Evolutionary conservation across 2,329 filamentous ascomycete species (phyloP), one percentile per base, ranked within the genome.

Genomic region (Claviceps quebecensis): DNA sequence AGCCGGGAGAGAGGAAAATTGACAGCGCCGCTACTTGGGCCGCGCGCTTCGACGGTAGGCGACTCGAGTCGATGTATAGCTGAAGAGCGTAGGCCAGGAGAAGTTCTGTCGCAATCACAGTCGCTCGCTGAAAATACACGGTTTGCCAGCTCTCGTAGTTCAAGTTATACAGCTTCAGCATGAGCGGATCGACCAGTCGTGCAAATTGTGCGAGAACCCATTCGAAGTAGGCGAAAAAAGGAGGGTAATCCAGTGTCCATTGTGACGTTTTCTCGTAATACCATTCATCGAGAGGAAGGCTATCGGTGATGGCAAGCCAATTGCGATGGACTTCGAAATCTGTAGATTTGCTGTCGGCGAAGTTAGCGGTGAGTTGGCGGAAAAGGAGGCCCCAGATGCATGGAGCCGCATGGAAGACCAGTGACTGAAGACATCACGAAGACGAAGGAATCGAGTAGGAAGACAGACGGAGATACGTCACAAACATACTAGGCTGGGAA

Each of bases 271-370:
- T 85, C 75, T 98, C 93, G 64, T 84, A 90, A 70, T 98, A 98
- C 93, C 93, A 98, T 59, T 94, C 76, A 67, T 86, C 81, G 48
- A 90, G 70, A 3, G 91, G 87, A 19, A 97, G 76, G 55, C 86
- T 95, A 69, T 95, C 77, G 4, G 93, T 97, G 59, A 97, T 88
- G 56, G 93, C 93, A 41, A 98, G 81, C 93, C 93, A 98, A 73
- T 98, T 98, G 58, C 93, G 84, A 70, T 98, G 93, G 51, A 98
- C 93, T 69, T 98, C 93, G 62, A 98, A 98, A 68, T 98, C 93
- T 60, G 93, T 98, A 5, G 93, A 98, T 75, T 95, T 96, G 75
- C 90, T 96, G 68, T 19, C 38, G 23, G 7, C 8, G 29, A 43
- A 14, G n/a, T 48, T 47, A 47, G 49, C 46, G 8, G 23, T 34